Conservation (phyloP, 2,329 filamentous ascomycete species). For the Fusarium sp. region DNA sequence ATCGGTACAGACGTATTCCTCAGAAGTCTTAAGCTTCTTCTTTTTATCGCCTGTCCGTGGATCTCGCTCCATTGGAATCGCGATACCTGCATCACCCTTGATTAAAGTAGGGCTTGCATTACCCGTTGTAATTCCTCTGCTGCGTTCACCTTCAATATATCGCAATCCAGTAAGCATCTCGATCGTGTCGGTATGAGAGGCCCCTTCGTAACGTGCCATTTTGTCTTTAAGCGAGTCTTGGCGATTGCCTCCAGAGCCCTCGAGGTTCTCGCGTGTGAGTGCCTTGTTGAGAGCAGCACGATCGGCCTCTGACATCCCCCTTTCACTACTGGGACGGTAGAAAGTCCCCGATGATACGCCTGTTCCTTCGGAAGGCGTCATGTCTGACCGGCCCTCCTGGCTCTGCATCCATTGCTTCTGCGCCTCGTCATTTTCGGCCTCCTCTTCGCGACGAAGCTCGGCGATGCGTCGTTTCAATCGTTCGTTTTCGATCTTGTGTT, state of each 20-base stretch:
- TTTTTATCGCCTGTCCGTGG: constrained; percentile 80
- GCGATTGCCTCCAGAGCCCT: constrained; percentile 74
- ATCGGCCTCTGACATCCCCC: constrained; percentile 73
- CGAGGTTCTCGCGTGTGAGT: constrained; percentile 83
- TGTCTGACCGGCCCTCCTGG: constrained; percentile 67
- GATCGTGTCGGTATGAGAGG: constrained; percentile 85
- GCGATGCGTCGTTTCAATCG: constrained; percentile 84
- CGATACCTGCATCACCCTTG: constrained; percentile 86
- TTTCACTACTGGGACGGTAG: constrained; percentile 53
- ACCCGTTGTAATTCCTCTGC: constrained; percentile 87
- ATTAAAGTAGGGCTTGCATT: constrained; percentile 84
- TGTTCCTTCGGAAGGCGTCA: constrained; percentile 63
- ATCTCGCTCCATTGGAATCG: constrained; percentile 84
- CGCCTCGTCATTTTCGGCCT: constrained; percentile 78
- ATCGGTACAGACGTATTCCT: constrained; percentile 96
- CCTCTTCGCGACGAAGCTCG: constrained; percentile 86
- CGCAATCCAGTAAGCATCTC: constrained; percentile 92
- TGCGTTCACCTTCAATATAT: constrained; percentile 90
- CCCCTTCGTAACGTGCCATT: constrained; percentile 83
- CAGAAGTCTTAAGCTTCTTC: constrained; percentile 83
- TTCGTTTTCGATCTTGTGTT: constrained; percentile 97
- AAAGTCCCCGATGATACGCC: constrained; percentile 52
- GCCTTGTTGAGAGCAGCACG: constrained; percentile 73
- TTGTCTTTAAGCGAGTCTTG: constrained; percentile 86
- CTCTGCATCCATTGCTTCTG: constrained; percentile 71